These are phyloP conservation scores for Neurospora tetraspora DNA, from an alignment of 495 filamentous ascomycete species.

Conservation along the genomic window DNA sequence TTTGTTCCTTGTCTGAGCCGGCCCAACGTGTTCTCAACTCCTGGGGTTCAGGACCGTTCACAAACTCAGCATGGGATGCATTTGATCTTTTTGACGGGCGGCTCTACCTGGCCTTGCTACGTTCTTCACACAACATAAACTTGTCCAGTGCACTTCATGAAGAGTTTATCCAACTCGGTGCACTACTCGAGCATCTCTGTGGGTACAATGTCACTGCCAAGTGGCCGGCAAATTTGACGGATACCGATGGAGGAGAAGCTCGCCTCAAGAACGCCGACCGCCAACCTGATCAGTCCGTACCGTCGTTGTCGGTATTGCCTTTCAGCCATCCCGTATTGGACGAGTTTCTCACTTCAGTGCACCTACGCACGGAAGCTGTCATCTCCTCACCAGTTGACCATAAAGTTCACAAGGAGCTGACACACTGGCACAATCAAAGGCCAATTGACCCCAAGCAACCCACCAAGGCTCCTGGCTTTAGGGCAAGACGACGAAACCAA, in stretches of 20 bases:
- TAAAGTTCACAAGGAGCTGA: conserved; percentile 45
- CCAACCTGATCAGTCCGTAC: not conserved
- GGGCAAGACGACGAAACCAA: conserved; percentile 30
- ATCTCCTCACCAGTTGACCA: conserved; percentile 1
- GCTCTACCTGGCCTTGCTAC: conserved; percentile 29
- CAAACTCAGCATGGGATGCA: conserved; percentile 33
- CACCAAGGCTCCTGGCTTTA: conserved; percentile 13
- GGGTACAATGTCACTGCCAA: conserved; percentile 11
- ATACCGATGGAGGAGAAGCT: not conserved
- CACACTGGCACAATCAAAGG: conserved; percentile 56
- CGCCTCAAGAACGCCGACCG: not conserved
- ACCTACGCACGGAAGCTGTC: conserved; percentile 28
- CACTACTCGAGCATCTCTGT: conserved; percentile 16
- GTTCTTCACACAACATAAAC: conserved; percentile 2
- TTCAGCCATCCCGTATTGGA: conserved; percentile 53
- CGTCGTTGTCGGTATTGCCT: conserved; percentile 36
- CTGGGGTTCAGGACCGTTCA: conserved; percentile 2
- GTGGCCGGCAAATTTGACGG: not conserved
- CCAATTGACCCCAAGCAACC: conserved; percentile 33
- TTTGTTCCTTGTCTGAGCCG: not conserved
- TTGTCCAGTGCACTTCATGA: conserved; percentile 9
- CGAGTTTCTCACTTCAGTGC: conserved; percentile 43
- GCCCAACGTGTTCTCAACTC: conserved; percentile 1
- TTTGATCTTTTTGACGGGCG: conserved; percentile 59
- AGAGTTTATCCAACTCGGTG: conserved; percentile 2